These are phyloP conservation scores for Lachancea nothofagi DNA, from an alignment of 805 yeast genomes.

Conservation along the genomic window DNA sequence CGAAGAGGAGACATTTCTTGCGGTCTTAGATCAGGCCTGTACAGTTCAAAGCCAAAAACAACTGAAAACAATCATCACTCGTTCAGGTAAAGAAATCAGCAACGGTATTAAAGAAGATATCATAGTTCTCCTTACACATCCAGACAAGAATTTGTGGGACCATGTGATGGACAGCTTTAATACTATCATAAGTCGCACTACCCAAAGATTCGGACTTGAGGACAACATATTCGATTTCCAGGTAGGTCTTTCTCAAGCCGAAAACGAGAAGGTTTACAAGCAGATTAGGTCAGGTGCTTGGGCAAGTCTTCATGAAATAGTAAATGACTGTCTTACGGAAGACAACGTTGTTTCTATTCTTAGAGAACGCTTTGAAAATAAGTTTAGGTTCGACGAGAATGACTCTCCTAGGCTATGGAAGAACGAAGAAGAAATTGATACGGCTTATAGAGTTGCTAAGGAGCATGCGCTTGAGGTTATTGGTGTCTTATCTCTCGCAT, in stretches of 20 bases:
- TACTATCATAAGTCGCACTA: conserved; percentile 25
- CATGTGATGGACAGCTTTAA: conserved; percentile 43
- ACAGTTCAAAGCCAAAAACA: conserved; percentile 37
- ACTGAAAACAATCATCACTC: conserved; percentile 38
- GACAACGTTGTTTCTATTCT: conserved; percentile 61
- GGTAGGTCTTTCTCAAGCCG: conserved; percentile 48
- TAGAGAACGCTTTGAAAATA: conserved; percentile 76
- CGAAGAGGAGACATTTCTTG: conserved; percentile 13
- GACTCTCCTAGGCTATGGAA: conserved; percentile 82
- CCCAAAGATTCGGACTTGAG: conserved; percentile 29
- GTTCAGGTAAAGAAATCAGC: conserved; percentile 43
- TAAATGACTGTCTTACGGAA: conserved; percentile 57
- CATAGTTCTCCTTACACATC: conserved; percentile 43
- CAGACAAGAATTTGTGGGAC: conserved; percentile 58
- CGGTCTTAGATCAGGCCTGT: conserved; percentile 26
- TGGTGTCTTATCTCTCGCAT: conserved; percentile 56
- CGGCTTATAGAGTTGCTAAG: conserved; percentile 55
- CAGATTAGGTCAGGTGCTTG: conserved; percentile 55
- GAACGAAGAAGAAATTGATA: conserved; percentile 66
- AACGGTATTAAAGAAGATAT: conserved; percentile 47
- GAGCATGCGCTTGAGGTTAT: conserved; percentile 49
- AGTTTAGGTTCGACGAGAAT: conserved; percentile 74
- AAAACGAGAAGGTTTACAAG: conserved; percentile 38
- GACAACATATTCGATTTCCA: conserved; percentile 48
- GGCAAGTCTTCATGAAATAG: conserved; percentile 52